Conservation (phyloP, 169 alveolate genomes). For the Eimeria tenella region DNA sequence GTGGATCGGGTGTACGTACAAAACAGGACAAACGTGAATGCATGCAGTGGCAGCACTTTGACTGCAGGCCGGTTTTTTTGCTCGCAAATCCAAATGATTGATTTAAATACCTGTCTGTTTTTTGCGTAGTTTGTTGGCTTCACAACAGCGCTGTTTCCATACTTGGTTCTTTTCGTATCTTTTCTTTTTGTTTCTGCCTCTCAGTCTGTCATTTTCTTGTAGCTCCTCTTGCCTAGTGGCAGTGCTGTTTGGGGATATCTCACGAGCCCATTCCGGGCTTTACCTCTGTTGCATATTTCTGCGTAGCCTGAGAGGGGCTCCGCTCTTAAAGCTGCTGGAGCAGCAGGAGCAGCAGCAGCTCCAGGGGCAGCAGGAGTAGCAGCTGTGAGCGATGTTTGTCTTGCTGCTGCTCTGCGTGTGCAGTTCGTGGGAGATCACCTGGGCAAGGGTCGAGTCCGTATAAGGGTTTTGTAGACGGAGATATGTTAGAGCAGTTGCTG, state of each 20-base stretch:
- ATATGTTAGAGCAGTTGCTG: conserved; percentile 37
- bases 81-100: too few species aligned
- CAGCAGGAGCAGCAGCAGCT: conserved; percentile 4
- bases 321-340: not conserved
- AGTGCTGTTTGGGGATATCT: too few species aligned
- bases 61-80: not conserved
- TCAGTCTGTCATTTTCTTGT: not conserved
- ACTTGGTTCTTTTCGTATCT: too few species aligned
- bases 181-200: not conserved
- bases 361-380: not conserved
- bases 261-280: not conserved
- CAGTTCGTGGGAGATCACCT: not conserved
- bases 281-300: too few species aligned
- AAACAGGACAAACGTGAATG: not conserved
- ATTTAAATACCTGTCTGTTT: too few species aligned
- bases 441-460: conserved; percentile 29
- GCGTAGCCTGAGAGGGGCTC: not conserved
- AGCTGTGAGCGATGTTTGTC: not conserved
- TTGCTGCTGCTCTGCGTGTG: conserved; percentile 28
- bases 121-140: too few species aligned
- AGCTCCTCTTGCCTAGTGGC: too few species aligned
- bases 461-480: conserved; percentile 65
- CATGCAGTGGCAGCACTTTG: not conserved
- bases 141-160: not conserved
- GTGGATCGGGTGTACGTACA: conserved; percentile 11